Percentiles rank a stretch among this genome's conserved stretches.
phyloP scores from a whole-genome alignment of 371 early-diverging fungal genomes.

The Smittium mucronatum region DNA sequence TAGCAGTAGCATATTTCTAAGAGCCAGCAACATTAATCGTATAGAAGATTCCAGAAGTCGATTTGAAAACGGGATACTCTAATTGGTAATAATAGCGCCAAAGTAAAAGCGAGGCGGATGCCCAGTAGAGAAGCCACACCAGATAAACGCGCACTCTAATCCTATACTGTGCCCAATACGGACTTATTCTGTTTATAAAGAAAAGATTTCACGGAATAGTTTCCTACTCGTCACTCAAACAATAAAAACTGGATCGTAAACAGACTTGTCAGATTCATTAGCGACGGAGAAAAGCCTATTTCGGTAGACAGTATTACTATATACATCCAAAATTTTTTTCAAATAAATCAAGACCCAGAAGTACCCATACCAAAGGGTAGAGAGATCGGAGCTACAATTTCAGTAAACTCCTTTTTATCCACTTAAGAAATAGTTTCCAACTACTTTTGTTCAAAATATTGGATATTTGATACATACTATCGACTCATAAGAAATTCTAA shows the following conservation, averaged over 20 bases:
- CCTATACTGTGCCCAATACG: not conserved
- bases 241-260: not conserved
- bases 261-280: not conserved
- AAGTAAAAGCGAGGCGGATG: too few relatives aligned
- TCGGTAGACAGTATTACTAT: not conserved
- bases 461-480: not conserved
- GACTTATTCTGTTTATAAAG: not conserved
- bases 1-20: too few relatives aligned
- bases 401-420: not conserved
- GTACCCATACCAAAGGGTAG: not conserved
- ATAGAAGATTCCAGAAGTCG: too few relatives aligned
- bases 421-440: not conserved
- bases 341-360: not conserved
- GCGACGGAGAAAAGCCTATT: not conserved
- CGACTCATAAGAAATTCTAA: not conserved
- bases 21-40: too few relatives aligned
- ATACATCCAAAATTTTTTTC: too few relatives aligned
- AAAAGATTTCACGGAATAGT: not conserved
- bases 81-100: too few relatives aligned
- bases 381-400: not conserved
- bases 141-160: not conserved
- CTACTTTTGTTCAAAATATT: not conserved
- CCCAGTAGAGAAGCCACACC: not conserved
- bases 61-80: too few relatives aligned
- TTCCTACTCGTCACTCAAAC: not conserved